Conservation (phyloP, 2,329 filamentous ascomycete species). For the Bipolaris bicolor region DNA sequence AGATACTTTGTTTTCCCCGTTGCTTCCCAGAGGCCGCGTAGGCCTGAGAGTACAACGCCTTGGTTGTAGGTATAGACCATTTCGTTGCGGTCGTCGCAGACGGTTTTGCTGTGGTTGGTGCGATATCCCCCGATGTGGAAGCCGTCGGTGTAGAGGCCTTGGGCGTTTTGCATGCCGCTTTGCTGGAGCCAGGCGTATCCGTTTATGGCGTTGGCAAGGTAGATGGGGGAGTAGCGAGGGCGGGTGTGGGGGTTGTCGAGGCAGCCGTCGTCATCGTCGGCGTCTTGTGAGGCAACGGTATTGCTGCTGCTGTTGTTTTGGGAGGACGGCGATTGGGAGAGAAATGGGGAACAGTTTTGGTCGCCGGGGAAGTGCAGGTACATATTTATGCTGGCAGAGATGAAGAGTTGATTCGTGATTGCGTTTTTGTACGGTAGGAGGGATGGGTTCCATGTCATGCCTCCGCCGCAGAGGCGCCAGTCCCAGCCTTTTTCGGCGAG, state of each 20-base stretch:
- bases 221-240: constrained; percentile 52
- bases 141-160: constrained; percentile 82
- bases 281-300: background rate
- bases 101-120: constrained; percentile 65
- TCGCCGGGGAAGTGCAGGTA: constrained; percentile 89
- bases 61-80: constrained; percentile 98
- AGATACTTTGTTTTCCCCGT: constrained; percentile 76
- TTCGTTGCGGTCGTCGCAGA: constrained; percentile 81
- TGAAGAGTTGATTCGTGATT: constrained; percentile 91
- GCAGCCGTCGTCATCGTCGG: too few species aligned
- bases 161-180: constrained; percentile 79
- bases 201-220: constrained; percentile 74
- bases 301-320: constrained; percentile 11
- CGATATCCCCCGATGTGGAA: constrained; percentile 77
- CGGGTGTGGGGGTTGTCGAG: too few species aligned
- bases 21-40: constrained; percentile 78
- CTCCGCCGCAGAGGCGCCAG: constrained; percentile 77
- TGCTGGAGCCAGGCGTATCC: constrained; percentile 80
- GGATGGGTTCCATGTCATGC: constrained; percentile 88
- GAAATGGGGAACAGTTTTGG: constrained; percentile 72
- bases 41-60: constrained; percentile 83
- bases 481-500: constrained; percentile 82
- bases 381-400: constrained; percentile 85
- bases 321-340: constrained; percentile 37
- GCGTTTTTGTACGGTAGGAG: constrained; percentile 86